Evolutionary conservation across 225 moss, liverwort and hornwort species (phyloP).

Genomic region (Polytrichum commune): DNA sequence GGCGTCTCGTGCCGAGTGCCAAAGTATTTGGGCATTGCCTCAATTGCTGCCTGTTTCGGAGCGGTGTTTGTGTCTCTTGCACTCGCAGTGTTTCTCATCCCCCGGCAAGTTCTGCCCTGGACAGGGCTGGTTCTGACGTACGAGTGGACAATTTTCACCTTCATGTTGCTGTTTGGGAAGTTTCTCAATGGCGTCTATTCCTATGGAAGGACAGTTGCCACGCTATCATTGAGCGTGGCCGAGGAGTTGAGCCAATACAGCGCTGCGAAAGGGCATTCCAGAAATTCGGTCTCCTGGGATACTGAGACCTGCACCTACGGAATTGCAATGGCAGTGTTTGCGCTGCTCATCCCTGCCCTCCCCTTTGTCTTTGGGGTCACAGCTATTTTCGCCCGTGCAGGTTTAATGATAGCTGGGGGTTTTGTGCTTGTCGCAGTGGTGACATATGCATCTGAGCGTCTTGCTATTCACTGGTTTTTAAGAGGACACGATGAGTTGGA

Average conservation of each 20-base stretch:
- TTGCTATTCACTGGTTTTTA: constrained; percentile 84
- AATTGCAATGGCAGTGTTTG: constrained; percentile 46
- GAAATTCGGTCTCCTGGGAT: constrained; percentile 64
- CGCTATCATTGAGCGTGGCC: constrained; percentile 35
- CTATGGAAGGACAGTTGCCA: constrained; percentile 50
- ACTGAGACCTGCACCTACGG: constrained; percentile 54
- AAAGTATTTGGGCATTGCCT: constrained; percentile 37
- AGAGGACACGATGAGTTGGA: constrained; percentile 72
- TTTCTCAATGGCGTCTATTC: constrained; percentile 69
- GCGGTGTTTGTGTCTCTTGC: constrained; percentile 42
- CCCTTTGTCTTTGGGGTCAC: constrained; percentile 58
- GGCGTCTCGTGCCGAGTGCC: constrained; percentile 45
- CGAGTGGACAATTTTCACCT: constrained; percentile 92
- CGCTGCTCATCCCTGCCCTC: constrained; percentile 57
- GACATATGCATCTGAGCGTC: constrained; percentile 78
- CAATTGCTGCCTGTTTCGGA: constrained; percentile 37
- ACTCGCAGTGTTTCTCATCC: constrained; percentile 38
- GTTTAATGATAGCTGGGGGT: constrained; percentile 66
- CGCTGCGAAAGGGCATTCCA: constrained; percentile 61
- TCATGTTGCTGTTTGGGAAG: constrained; percentile 80
- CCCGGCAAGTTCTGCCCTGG: constrained; percentile 91
- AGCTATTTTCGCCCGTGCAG: constrained; percentile 71
- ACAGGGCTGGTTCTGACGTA: constrained; percentile 83
- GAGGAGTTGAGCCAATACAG: constrained; percentile 57
- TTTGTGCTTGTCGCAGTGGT: constrained; percentile 66